Percentiles rank a stretch among this genome's conserved stretches.
phyloP scores from a whole-genome alignment of 441 rosid genomes.

The Gossypium trilobum region DNA sequence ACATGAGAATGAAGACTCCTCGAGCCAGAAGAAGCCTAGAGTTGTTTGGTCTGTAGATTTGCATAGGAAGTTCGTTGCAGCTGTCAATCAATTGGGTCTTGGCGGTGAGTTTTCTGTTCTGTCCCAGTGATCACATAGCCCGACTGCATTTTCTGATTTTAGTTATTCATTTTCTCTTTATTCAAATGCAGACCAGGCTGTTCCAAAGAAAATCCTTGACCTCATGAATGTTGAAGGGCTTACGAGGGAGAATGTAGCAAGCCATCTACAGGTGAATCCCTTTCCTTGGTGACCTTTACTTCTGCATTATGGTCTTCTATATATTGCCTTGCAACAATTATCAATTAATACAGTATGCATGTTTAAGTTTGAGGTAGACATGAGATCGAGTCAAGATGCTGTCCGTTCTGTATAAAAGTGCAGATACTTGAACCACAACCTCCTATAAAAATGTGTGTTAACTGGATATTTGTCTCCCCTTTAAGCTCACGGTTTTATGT shows the following conservation, averaged over 20 bases:
- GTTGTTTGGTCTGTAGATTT: constrained; percentile 85
- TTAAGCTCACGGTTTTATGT: constrained; percentile 6
- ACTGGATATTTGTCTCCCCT: background rate
- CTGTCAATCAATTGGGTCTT: constrained; percentile 75
- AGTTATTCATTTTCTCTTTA: background rate
- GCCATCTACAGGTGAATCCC: constrained; percentile 71
- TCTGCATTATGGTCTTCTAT: background rate
- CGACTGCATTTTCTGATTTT: background rate
- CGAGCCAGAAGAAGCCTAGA: constrained; percentile 72
- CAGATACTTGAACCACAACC: too few species aligned
- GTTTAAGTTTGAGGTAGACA: background rate
- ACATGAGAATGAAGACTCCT: constrained; percentile 53
- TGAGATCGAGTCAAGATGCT: background rate
- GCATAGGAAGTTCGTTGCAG: constrained; percentile 73
- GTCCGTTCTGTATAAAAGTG: background rate
- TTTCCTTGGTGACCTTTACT: constrained; percentile 7
- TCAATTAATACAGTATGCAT: background rate
- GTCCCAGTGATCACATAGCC: background rate
- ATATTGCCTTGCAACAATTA: background rate
- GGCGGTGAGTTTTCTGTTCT: constrained; percentile 56
- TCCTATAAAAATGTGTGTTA: background rate
- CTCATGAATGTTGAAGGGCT: constrained; percentile 82
- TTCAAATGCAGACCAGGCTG: constrained; percentile 57
- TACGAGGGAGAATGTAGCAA: constrained; percentile 95
- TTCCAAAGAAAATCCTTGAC: constrained; percentile 90